phyloP scores from a whole-genome alignment of 805 yeast species.

The Clavispora santaluciae region DNA sequence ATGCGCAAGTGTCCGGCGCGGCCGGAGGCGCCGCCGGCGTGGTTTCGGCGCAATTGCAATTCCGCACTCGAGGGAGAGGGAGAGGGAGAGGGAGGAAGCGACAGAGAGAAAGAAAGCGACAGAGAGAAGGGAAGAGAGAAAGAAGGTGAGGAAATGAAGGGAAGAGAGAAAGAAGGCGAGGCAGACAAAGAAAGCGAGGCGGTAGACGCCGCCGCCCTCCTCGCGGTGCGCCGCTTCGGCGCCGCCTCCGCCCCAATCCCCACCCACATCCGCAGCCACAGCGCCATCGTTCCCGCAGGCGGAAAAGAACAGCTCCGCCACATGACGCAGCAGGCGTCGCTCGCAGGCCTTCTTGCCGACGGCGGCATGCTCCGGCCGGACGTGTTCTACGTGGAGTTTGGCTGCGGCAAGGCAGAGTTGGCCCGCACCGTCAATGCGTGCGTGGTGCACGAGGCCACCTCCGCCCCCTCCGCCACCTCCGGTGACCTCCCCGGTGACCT shows the following conservation, averaged over 20 bases:
- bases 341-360: constrained; percentile 61
- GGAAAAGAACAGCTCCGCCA: constrained; percentile 56
- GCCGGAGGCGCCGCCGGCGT: constrained; percentile 35
- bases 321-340: constrained; percentile 74
- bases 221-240: not conserved
- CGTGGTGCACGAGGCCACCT: constrained; percentile 18
- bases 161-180: too few species aligned
- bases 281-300: not conserved
- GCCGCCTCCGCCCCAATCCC: not conserved
- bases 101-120: constrained; percentile 5
- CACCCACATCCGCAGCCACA: not conserved
- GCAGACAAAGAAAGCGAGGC: too few species aligned
- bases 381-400: constrained; percentile 64
- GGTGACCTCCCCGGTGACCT: too few species aligned
- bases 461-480: not conserved
- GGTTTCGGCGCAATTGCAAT: constrained; percentile 33
- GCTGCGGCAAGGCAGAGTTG: constrained; percentile 87
- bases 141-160: constrained; percentile 7
- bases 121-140: constrained; percentile 7
- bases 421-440: constrained; percentile 55
- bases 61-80: constrained; percentile 10
- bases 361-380: constrained; percentile 32
- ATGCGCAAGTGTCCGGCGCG: constrained; percentile 55
- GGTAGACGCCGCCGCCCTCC: constrained; percentile 4
- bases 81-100: constrained; percentile 7